Evolutionary conservation across 179 eudicot genomes (phyloP).

Genomic region (Beta macrorhiza): DNA sequence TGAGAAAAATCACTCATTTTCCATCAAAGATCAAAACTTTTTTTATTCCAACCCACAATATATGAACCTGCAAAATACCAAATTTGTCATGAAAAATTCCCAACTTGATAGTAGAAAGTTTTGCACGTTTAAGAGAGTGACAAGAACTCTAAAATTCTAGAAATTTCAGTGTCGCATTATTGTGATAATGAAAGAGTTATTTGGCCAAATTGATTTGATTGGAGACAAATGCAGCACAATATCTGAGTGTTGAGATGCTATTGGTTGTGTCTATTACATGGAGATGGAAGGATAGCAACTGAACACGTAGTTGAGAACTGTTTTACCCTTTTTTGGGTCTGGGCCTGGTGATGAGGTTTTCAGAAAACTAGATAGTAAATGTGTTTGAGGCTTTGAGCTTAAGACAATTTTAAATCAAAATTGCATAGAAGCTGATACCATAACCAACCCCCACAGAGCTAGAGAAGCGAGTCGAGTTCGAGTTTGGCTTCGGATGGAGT

Average conservation of each 20-base stretch:
- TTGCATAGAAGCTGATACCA: no score
- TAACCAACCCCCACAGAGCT: no score
- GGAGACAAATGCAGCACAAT: slow-evolving; percentile 28
- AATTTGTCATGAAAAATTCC: neutral
- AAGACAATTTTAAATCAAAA: no score
- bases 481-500: no score
- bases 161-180: neutral
- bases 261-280: neutral
- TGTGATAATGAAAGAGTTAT: neutral
- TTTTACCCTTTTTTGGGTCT: neutral
- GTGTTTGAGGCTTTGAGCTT: no score
- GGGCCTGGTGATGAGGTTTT: no score
- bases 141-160: neutral
- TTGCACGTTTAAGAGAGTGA: neutral
- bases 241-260: neutral
- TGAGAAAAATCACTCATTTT: slow-evolving; percentile 2
- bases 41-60: neutral
- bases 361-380: no score
- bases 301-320: neutral
- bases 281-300: neutral
- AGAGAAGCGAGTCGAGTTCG: no score
- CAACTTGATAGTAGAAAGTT: neutral
- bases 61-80: neutral
- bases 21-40: neutral
- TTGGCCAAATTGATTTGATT: slow-evolving; percentile 14